Evolutionary conservation across 2,329 filamentous ascomycete genomes (phyloP).

Genomic region (Hymenoscyphus occultus): DNA sequence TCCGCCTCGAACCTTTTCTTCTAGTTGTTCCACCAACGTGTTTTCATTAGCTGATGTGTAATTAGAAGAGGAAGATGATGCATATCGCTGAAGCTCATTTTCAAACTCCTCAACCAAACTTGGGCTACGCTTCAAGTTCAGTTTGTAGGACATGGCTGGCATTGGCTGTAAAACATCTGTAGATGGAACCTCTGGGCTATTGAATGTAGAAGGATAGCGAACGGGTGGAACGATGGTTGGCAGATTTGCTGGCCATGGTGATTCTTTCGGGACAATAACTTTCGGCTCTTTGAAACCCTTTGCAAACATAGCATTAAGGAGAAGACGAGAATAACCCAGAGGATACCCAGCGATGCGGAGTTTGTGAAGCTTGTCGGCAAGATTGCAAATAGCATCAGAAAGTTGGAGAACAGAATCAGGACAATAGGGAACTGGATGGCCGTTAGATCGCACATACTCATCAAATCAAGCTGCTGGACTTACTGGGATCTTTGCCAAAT

Average conservation of each 20-base stretch:
- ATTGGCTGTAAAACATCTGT: neutral
- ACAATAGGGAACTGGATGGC: constrained; percentile 7
- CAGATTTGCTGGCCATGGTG: constrained; percentile 12
- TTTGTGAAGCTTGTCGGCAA: constrained; percentile 8
- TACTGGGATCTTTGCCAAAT: constrained; percentile 13
- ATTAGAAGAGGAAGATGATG: constrained; percentile 3
- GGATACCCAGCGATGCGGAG: constrained; percentile 16
- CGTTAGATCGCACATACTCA: neutral
- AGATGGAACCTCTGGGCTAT: neutral
- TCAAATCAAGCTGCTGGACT: neutral
- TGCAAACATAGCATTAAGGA: constrained; percentile 11
- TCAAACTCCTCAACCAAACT: constrained; percentile 16
- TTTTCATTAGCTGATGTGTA: constrained; percentile 6
- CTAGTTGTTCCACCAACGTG: constrained; percentile 1
- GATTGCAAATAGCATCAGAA: constrained; percentile 4
- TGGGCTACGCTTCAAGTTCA: constrained; percentile 10
- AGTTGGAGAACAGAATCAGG: constrained; percentile 3
- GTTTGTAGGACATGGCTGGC: neutral
- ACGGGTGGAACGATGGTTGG: neutral
- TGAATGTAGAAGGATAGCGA: neutral
- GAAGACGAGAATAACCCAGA: neutral
- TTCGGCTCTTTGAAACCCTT: neutral
- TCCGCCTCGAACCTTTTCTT: neutral
- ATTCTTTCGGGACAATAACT: neutral
- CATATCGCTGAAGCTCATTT: constrained; percentile 4